phyloP scores from a whole-genome alignment of 129 eudicot species.

The Deinandra increscens region DNA sequence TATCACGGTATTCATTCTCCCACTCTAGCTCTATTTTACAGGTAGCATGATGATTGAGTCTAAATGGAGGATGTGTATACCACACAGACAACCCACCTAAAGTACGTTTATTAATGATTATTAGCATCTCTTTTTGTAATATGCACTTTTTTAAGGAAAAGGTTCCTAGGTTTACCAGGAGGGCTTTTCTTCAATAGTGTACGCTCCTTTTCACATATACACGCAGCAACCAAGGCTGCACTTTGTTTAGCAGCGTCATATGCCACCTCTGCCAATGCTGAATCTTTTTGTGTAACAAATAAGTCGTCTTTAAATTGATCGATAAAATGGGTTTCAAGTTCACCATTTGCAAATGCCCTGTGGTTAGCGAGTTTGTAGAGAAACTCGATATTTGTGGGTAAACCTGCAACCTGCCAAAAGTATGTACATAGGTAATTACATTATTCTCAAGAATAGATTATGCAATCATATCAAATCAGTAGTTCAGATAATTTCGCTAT shows the following conservation, averaged over 20 bases:
- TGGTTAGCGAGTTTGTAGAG: conserved; percentile 78
- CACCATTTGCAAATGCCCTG: conserved; percentile 66
- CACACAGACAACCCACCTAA: conserved; percentile 70
- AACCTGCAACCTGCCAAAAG: conserved; percentile 78
- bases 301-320: conserved; percentile 76
- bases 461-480: neutral
- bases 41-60: conserved; percentile 66
- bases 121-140: conserved; percentile 21
- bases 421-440: conserved; percentile 8
- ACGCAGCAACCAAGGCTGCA: conserved; percentile 85
- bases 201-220: conserved; percentile 68
- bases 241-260: conserved; percentile 51
- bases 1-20: conserved; percentile 59
- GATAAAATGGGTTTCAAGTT: conserved; percentile 95
- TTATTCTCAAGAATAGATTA: neutral
- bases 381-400: conserved; percentile 94
- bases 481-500: neutral
- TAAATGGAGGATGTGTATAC: conserved; percentile 79
- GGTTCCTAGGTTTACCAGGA: conserved; percentile 50
- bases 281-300: conserved; percentile 52
- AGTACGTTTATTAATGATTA: conserved; percentile 16
- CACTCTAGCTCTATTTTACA: conserved; percentile 65
- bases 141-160: neutral
- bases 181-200: conserved; percentile 39
- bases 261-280: conserved; percentile 40